These are phyloP conservation scores for Paecilomyces formosus DNA, from an alignment of 2,329 filamentous ascomycete genomes.

Conservation along the genomic window DNA sequence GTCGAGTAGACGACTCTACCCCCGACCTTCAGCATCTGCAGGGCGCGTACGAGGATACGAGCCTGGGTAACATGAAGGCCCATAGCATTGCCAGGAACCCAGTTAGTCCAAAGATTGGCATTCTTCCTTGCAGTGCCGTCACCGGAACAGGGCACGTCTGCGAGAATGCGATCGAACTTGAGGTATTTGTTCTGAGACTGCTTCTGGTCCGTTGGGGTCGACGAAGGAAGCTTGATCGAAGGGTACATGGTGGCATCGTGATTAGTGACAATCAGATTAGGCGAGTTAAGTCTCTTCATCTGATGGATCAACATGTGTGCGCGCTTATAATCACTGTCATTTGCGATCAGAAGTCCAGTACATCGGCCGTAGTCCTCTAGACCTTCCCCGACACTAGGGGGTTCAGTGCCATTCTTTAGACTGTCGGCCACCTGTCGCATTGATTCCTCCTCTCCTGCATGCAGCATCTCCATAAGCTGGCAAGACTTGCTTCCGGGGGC, in stretches of 20 bases:
- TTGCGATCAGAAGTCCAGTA: conserved; percentile 87
- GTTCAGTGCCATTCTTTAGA: conserved; percentile 54
- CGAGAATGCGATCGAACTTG: conserved; percentile 93
- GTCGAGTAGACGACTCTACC: conserved; percentile 96
- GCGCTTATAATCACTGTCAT: conserved; percentile 94
- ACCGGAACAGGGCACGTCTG: conserved; percentile 93
- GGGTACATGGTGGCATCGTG: conserved; percentile 96
- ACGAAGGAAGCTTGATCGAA: conserved; percentile 72
- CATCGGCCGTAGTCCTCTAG: conserved; percentile 71
- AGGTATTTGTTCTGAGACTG: conserved; percentile 62
- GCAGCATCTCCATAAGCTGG: conserved; percentile 90
- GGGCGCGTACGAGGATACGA: conserved; percentile 79
- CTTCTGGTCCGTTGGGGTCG: conserved; percentile 45
- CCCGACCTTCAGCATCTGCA: conserved; percentile 94
- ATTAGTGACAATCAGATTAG: conserved; percentile 94
- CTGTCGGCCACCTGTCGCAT: conserved; percentile 64
- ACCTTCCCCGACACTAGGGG: conserved; percentile 44
- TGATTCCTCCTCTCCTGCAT: conserved; percentile 82
- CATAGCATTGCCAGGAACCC: conserved; percentile 79
- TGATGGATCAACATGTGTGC: conserved; percentile 97
- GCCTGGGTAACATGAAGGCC: conserved; percentile 83
- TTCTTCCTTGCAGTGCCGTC: conserved; percentile 95
- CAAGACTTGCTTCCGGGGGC: conserved; percentile 96
- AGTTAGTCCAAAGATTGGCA: conserved; percentile 87
- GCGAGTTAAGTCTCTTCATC: conserved; percentile 92